Evolutionary conservation across 2,329 filamentous ascomycete species (phyloP).

Genomic region (Colletotrichum simmondsii): DNA sequence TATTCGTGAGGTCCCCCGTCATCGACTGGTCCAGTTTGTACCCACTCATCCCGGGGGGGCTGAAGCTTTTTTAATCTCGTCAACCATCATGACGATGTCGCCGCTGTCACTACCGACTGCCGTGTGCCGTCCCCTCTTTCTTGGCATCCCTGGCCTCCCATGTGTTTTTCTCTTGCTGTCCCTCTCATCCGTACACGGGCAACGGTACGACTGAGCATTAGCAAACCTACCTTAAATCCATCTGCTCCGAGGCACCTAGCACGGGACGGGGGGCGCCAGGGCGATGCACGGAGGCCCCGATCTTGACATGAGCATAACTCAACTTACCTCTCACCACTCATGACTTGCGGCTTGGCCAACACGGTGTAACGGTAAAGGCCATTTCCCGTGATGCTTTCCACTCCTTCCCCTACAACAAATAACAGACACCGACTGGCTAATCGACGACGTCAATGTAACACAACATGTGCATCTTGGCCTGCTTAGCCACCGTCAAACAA

Average conservation of each 20-base stretch:
- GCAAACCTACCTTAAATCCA: background rate
- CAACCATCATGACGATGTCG: slow-evolving; percentile 1
- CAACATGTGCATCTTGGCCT: background rate
- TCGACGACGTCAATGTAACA: background rate
- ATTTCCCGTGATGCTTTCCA: background rate
- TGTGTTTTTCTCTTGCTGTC: background rate
- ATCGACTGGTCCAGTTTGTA: background rate
- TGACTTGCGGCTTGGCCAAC: background rate
- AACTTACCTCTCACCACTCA: background rate
- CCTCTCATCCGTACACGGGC: background rate
- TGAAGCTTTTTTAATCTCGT: slow-evolving; percentile 19
- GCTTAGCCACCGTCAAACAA: background rate
- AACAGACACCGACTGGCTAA: background rate
- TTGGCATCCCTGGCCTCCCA: slow-evolving; percentile 10
- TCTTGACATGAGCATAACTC: background rate
- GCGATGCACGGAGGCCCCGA: slow-evolving; percentile 10
- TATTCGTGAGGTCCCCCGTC: background rate
- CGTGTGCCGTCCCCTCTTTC: slow-evolving; percentile 8
- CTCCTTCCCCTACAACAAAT: background rate
- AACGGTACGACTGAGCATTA: background rate
- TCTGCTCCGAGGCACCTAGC: background rate
- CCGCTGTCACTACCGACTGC: background rate
- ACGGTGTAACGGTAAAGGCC: background rate
- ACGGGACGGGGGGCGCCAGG: background rate
- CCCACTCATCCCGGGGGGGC: background rate